These are phyloP conservation scores for Hibiscus trionum DNA, from an alignment of 345 rosid species.

Conservation along the genomic window DNA sequence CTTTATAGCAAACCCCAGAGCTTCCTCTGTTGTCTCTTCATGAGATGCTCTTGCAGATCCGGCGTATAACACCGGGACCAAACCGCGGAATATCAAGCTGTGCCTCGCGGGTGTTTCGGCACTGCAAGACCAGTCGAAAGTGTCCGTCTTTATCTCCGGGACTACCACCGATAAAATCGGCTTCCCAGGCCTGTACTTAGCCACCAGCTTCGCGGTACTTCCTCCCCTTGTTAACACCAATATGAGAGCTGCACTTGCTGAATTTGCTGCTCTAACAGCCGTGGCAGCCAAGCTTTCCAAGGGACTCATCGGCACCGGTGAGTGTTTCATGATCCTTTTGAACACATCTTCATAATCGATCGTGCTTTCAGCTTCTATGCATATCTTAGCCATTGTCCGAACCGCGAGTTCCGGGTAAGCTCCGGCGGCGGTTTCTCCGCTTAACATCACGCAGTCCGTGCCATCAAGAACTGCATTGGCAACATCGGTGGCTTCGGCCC, in stretches of 20 bases:
- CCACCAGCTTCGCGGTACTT: slow-evolving; percentile 89
- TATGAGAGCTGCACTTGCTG: slow-evolving; percentile 72
- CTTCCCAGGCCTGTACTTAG: slow-evolving; percentile 89
- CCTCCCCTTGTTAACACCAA: slow-evolving; percentile 93
- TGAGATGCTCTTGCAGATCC: slow-evolving; percentile 88
- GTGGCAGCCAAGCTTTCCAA: slow-evolving; percentile 85
- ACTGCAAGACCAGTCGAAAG: slow-evolving; percentile 91
- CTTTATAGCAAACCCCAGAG: slow-evolving; percentile 67
- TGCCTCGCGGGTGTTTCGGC: slow-evolving; percentile 89
- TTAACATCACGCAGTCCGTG: slow-evolving; percentile 91
- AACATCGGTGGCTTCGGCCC: slow-evolving; percentile 98
- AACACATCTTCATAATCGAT: slow-evolving; percentile 77
- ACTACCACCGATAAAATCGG: slow-evolving; percentile 86
- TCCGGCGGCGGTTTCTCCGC: slow-evolving; percentile 98
- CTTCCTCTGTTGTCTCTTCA: slow-evolving; percentile 89
- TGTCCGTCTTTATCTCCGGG: slow-evolving; percentile 79
- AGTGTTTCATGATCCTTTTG: slow-evolving; percentile 71
- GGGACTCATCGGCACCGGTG: slow-evolving; percentile 95
- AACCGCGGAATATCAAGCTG: slow-evolving; percentile 81
- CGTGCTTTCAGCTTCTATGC: slow-evolving; percentile 89
- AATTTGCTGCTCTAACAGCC: slow-evolving; percentile 87
- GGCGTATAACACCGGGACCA: slow-evolving; percentile 73
- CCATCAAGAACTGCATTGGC: slow-evolving; percentile 96
- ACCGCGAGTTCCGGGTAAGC: slow-evolving; percentile 93
- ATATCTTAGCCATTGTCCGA: slow-evolving; percentile 86